Conservation (phyloP, 1,284 basidiomycete genomes). For the Melampsora americana region DNA sequence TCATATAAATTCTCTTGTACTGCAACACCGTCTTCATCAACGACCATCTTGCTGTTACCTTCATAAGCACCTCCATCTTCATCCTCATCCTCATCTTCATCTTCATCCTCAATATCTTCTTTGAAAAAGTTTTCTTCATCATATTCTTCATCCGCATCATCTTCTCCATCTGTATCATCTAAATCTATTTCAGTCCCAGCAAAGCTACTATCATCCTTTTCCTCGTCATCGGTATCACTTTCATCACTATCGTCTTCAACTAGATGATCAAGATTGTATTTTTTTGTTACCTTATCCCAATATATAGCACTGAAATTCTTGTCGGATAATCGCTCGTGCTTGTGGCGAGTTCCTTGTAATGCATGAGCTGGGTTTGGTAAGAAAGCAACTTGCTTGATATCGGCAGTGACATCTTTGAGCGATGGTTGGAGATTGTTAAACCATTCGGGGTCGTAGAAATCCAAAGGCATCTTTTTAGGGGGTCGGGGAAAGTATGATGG, state of each 20-base stretch:
- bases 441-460: conserved; percentile 14
- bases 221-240: not conserved
- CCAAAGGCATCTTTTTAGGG: not conserved
- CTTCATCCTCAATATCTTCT: not conserved
- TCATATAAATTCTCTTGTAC: no score
- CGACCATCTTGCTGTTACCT: conserved; percentile 9
- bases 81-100: not conserved
- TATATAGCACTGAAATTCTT: conserved; percentile 11
- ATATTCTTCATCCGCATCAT: not conserved
- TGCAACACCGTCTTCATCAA: conserved; percentile 4
- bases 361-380: not conserved
- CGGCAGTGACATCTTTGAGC: not conserved
- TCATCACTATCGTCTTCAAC: not conserved
- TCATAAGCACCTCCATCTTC: not conserved
- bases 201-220: not conserved
- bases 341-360: not conserved
- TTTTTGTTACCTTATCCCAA: conserved; percentile 9
- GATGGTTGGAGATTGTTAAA: conserved; percentile 13
- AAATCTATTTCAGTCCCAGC: not conserved
- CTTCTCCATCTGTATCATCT: not conserved
- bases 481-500: not conserved
- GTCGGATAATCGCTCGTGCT: conserved; percentile 5
- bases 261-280: conserved; percentile 17
- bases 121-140: not conserved
- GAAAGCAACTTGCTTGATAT: conserved; percentile 6